These are phyloP conservation scores for Echeveria elegans DNA, from an alignment of 164 flowering plant species.

Conservation along the genomic window DNA sequence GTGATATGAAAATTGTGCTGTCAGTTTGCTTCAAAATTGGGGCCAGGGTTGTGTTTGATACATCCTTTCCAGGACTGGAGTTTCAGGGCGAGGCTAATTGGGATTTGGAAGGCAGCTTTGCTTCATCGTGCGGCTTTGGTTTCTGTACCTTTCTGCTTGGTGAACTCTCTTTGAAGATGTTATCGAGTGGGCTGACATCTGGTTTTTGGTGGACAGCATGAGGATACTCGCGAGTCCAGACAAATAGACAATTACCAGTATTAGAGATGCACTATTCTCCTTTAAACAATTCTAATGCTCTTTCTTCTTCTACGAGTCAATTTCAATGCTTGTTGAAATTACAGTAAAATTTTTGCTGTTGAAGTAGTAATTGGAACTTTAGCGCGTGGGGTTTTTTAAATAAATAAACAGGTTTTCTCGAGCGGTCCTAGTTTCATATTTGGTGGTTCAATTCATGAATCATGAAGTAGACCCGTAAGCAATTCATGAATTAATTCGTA, in stretches of 20 bases:
- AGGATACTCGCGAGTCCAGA: neutral
- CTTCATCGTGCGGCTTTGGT: conserved; percentile 22
- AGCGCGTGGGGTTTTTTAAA: no score
- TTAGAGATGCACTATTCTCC: neutral
- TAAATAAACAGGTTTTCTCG: no score
- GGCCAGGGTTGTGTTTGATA: conserved; percentile 76
- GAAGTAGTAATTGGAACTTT: no score
- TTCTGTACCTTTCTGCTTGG: conserved; percentile 71
- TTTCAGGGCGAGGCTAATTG: conserved; percentile 46
- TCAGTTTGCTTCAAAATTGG: conserved; percentile 62
- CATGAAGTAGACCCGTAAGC: neutral
- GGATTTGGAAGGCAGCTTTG: conserved; percentile 48
- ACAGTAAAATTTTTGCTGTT: no score
- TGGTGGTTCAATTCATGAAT: neutral
- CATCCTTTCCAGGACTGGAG: conserved; percentile 88
- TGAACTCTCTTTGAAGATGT: conserved; percentile 65
- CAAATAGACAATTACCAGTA: neutral
- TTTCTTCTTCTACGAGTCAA: no score
- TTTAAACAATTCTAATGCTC: no score
- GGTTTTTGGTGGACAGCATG: conserved; percentile 42
- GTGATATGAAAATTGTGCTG: conserved; percentile 51
- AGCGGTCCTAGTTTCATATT: neutral
- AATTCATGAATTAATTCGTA: no score
- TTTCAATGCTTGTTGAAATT: no score
- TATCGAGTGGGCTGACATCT: conserved; percentile 63